A percentile compares a stretch with the other conserved stretches of the same genome.
Conservation (phyloP, 805 yeast genomes). For the Candida tallmaniae region DNA sequence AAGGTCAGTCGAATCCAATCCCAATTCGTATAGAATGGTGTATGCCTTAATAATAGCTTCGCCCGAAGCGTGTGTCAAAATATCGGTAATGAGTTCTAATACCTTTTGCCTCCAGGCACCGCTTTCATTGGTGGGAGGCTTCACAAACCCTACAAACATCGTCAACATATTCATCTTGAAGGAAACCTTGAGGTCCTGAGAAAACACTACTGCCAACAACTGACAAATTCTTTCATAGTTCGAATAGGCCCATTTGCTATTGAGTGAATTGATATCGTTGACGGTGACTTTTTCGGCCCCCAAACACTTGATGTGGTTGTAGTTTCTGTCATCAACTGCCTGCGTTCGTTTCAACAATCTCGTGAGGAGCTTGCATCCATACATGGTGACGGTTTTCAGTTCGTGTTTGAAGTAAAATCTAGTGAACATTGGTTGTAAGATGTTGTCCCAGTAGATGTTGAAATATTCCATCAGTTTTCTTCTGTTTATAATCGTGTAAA, state of each 20-base stretch:
- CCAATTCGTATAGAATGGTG: constrained; percentile 1
- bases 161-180: constrained; percentile 5
- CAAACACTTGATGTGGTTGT: constrained; percentile 26
- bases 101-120: background rate
- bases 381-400: background rate
- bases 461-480: constrained; percentile 19
- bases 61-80: background rate
- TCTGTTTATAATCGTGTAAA: constrained; percentile 12
- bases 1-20: background rate
- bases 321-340: constrained; percentile 17
- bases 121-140: background rate
- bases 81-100: background rate
- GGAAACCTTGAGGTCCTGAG: constrained; percentile 12
- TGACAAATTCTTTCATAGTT: constrained; percentile 29
- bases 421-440: constrained; percentile 27
- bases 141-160: constrained; percentile 2
- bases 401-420: constrained; percentile 31
- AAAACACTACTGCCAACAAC: constrained; percentile 18
- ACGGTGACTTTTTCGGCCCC: constrained; percentile 26
- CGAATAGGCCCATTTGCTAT: constrained; percentile 30
- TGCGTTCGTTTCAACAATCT: constrained; percentile 20
- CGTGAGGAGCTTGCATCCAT: constrained; percentile 22
- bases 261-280: constrained; percentile 27
- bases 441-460: constrained; percentile 34
- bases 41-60: constrained; percentile 4